Evolutionary conservation across 805 yeast genomes (phyloP).

Genomic region (Candida gorgasii): DNA sequence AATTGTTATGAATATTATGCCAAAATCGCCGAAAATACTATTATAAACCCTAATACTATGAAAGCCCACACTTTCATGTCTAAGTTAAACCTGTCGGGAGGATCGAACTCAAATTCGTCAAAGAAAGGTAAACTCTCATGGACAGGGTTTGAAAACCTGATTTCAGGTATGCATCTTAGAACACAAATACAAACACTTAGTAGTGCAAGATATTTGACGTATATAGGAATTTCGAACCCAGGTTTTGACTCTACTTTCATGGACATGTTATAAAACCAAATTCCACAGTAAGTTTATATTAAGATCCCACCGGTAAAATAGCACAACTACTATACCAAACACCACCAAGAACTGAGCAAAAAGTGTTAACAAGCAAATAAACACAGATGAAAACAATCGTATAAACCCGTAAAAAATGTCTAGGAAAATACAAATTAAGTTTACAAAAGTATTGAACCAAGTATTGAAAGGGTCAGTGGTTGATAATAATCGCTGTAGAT

Average conservation of each 20-base stretch:
- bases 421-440: slow-evolving; percentile 9
- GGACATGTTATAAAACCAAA: neutral
- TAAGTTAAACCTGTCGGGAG: slow-evolving; percentile 29
- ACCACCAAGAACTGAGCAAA: slow-evolving; percentile 8
- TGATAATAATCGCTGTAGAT: slow-evolving; percentile 5
- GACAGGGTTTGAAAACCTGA: neutral
- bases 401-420: slow-evolving; percentile 17
- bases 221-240: neutral
- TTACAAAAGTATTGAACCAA: slow-evolving; percentile 1
- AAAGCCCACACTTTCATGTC: slow-evolving; percentile 24
- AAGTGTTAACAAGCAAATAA: slow-evolving; percentile 9
- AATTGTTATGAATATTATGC: neutral
- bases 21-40: slow-evolving; percentile 3
- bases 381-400: slow-evolving; percentile 12
- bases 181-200: neutral
- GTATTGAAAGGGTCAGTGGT: neutral
- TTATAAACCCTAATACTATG: slow-evolving; percentile 13
- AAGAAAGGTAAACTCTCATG: slow-evolving; percentile 14
- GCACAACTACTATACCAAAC: slow-evolving; percentile 3
- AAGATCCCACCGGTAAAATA: slow-evolving; percentile 13
- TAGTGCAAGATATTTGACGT: slow-evolving; percentile 1
- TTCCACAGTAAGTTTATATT: neutral
- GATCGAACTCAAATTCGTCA: slow-evolving; percentile 25
- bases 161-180: neutral
- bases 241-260: neutral